Conservation (phyloP, 495 filamentous ascomycete species). For the Neurospora pannonica region DNA sequence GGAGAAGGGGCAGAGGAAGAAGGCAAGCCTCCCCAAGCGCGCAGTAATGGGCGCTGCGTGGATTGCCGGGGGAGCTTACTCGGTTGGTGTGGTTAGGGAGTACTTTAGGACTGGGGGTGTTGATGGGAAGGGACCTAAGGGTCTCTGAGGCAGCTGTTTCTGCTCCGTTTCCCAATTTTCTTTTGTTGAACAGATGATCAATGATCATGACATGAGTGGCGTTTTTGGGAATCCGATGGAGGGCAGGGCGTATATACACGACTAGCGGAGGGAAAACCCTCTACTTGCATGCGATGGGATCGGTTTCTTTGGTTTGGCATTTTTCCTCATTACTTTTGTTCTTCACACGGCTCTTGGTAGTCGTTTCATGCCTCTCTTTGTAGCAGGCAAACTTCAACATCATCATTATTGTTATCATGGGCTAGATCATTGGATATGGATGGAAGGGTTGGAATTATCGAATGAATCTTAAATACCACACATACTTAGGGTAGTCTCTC, state of each 20-base stretch:
- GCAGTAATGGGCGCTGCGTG: constrained; percentile 48
- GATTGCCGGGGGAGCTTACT: constrained; percentile 56
- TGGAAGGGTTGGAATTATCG: neutral
- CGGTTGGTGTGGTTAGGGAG: constrained; percentile 58
- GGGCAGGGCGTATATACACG: neutral
- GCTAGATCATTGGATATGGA: neutral
- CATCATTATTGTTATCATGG: neutral
- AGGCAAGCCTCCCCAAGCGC: constrained; percentile 35
- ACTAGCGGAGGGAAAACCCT: neutral
- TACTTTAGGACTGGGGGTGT: constrained; percentile 51
- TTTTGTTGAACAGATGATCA: neutral
- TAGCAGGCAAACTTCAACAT: neutral
- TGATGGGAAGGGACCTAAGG: constrained; percentile 45
- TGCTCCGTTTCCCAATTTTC: neutral
- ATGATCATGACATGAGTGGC: neutral
- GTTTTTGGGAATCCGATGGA: neutral
- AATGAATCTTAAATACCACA: neutral
- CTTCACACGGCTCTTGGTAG: neutral
- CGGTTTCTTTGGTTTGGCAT: neutral
- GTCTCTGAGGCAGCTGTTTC: constrained; percentile 26
- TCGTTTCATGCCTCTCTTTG: neutral
- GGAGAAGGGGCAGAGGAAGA: constrained; percentile 21
- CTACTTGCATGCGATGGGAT: neutral
- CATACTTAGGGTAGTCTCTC: neutral
- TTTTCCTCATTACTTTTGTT: neutral